Evolutionary conservation across 2,329 filamentous ascomycete species (phyloP), one percentile per base, ranked within the genome.

Genomic region (Fusarium sp.): DNA sequence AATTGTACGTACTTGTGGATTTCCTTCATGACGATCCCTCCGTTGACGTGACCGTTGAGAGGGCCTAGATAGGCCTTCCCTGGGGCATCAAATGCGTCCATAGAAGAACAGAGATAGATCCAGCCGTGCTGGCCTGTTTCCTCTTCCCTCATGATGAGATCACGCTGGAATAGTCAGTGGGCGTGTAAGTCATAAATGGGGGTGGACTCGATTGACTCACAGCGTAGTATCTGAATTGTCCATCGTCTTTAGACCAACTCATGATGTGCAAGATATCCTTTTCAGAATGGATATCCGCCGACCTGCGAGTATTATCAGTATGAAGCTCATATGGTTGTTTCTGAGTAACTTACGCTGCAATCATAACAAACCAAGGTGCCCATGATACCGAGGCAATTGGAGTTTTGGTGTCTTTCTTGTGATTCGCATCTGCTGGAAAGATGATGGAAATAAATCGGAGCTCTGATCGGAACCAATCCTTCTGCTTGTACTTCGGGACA

Each of bases 61-160:
- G 51, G 51, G 2, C 51, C 51, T 4, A 53, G 38, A 15, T 53
- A 53, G 11, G 51, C 51, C 25, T 53, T 53, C 6, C 51, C 51
- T 13, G 51, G 51, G 16, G 51, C 51, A 18, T 53, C 38, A 8
- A 53, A 53, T 13, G 51, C 51, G 29, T 53, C 51, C 51, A 53
- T 53, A 10, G 51, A 53, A n/a, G 51, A 53, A n/a, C 51, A 53
- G 4, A 53, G 51, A n/a, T 53, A 53, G 11, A 53, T 25, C 51
- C 51, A 53, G n/a, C 51, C 51, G 6, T 53, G 51, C 13, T 53
- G 51, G 0, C 24, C 38, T 15, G 8, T 3, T 2, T 27, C 51
- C 2, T 30, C 38, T 11, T 53, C 15, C 3, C 43, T 30, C 51
- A 53, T 53, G 7, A 53, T 53, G 12, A 53, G 51, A 16, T 53